Percentiles rank a stretch among this genome's conserved stretches.
Conservation (phyloP, 129 eudicot species). For the Oenanthe sinensis region DNA sequence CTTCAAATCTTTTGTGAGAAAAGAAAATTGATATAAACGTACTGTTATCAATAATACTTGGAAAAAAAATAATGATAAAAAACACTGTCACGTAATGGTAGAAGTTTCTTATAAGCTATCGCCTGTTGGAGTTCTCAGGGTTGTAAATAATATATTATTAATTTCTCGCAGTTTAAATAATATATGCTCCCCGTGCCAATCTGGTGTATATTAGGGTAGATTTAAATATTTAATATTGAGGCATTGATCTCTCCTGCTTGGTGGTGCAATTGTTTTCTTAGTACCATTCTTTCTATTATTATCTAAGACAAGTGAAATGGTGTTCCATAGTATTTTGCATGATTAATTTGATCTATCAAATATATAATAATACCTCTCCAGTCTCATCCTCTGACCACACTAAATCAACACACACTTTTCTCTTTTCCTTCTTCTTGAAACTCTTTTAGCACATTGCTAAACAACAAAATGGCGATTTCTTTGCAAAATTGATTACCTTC, state of each 20-base stretch:
- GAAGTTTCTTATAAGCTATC: background rate
- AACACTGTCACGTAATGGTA: background rate
- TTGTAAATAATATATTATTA: background rate
- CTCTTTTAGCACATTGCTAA: background rate
- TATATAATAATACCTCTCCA: background rate
- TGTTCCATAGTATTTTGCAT: background rate
- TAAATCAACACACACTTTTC: background rate
- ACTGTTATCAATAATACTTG: background rate
- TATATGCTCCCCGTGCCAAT: background rate
- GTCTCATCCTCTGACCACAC: background rate
- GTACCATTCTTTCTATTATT: background rate
- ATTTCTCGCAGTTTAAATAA: background rate
- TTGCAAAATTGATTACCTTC: background rate
- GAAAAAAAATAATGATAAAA: background rate
- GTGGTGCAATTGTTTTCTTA: background rate
- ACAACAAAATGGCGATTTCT: background rate
- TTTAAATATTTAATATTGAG: background rate
- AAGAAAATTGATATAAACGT: background rate
- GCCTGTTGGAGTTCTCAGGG: background rate
- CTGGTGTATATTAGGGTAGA: background rate
- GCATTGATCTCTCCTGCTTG: background rate
- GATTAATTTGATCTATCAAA: background rate
- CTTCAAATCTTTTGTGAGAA: background rate
- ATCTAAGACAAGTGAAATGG: background rate
- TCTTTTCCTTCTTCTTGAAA: background rate